Percentiles rank a stretch among this genome's conserved stretches.
Conservation (phyloP, 2,329 filamentous ascomycete genomes). For the Cladophialophora psammophila region DNA sequence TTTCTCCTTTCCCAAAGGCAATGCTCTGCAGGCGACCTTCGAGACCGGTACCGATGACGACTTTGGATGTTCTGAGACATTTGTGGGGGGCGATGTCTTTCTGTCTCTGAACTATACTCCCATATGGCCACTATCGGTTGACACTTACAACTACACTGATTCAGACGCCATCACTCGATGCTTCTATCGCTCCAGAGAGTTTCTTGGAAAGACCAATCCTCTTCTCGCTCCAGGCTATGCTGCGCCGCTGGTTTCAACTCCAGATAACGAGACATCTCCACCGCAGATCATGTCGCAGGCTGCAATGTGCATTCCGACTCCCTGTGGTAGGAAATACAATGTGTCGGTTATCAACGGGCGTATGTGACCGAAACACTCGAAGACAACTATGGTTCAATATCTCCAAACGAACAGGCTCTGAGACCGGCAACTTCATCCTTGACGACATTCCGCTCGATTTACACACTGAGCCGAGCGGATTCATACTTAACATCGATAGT, state of each 20-base stretch:
- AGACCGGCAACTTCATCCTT: slow-evolving; percentile 6
- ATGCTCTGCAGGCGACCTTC: background rate
- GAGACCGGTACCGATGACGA: background rate
- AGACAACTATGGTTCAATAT: slow-evolving; percentile 1
- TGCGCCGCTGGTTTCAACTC: background rate
- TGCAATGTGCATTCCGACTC: slow-evolving; percentile 1
- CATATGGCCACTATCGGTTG: slow-evolving; percentile 7
- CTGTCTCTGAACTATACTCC: slow-evolving; percentile 1
- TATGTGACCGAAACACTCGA: background rate
- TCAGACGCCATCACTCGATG: background rate
- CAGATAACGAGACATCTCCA: background rate
- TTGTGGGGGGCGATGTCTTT: background rate
- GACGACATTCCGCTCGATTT: slow-evolving; percentile 1
- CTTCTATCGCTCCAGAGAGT: background rate
- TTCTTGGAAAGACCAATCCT: background rate
- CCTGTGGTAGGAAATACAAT: slow-evolving; percentile 1
- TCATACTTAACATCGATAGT: slow-evolving; percentile 4
- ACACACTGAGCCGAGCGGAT: background rate
- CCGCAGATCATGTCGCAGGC: background rate
- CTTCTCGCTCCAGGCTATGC: background rate
- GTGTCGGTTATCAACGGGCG: slow-evolving; percentile 1
- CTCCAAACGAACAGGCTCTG: background rate
- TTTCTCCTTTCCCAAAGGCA: background rate
- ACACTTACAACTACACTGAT: background rate
- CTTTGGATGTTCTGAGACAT: background rate